Percentiles rank a stretch among this genome's conserved stretches.
phyloP scores from a whole-genome alignment of 2,329 filamentous ascomycete genomes.

The Exophiala bonariae region DNA sequence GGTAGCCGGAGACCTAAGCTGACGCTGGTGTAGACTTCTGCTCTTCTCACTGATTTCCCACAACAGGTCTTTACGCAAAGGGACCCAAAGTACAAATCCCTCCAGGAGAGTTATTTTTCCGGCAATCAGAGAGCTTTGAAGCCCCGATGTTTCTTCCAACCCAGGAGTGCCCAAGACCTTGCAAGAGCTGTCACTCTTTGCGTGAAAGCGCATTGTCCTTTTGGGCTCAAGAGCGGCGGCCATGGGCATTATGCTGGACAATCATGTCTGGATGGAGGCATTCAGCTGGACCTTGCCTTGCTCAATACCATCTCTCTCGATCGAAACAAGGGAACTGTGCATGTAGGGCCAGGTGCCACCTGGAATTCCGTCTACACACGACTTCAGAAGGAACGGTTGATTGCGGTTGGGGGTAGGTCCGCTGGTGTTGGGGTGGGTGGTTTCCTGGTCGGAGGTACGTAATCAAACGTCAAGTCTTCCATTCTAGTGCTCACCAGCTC shows the following conservation, averaged over 20 bases:
- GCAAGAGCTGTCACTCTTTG: slow-evolving; percentile 1
- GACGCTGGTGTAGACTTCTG: too few species aligned
- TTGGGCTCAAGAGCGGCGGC: slow-evolving; percentile 2
- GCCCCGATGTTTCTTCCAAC: slow-evolving; percentile 6
- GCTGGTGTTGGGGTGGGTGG: too few species aligned
- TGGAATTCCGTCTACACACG: background rate
- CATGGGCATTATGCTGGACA: background rate
- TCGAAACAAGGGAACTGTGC: background rate
- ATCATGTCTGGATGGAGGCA: background rate
- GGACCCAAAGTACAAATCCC: background rate
- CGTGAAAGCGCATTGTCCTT: slow-evolving; percentile 1
- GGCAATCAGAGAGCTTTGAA: slow-evolving; percentile 1
- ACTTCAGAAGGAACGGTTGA: background rate
- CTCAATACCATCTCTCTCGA: slow-evolving; percentile 2
- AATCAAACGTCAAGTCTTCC: too few species aligned
- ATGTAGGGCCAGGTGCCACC: background rate
- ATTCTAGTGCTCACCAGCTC: too few species aligned
- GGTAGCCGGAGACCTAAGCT: too few species aligned
- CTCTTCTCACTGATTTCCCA: too few species aligned
- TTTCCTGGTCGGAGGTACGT: too few species aligned
- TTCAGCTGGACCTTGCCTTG: slow-evolving; percentile 1
- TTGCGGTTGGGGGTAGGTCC: too few species aligned
- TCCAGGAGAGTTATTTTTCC: slow-evolving; percentile 4
- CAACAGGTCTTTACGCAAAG: slow-evolving; percentile 1
- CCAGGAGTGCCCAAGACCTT: background rate